Conservation (phyloP, 352 stramenopile genomes). For the Globisporangium iwayamae region DNA sequence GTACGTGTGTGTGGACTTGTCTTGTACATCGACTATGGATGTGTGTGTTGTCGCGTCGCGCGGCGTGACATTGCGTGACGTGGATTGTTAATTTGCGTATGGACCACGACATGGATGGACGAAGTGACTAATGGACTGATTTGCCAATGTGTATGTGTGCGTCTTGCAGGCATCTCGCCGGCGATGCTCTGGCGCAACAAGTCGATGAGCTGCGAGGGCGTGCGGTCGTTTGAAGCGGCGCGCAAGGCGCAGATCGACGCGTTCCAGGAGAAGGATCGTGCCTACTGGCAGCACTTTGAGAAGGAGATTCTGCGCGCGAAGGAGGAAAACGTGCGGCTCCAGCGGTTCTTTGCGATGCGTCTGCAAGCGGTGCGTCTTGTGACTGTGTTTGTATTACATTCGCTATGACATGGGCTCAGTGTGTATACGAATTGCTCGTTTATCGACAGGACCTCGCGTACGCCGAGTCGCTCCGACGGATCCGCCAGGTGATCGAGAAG, state of each 20-base stretch:
- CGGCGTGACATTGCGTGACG: not conserved
- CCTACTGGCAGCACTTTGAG: constrained; percentile 80
- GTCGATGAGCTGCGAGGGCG: constrained; percentile 40
- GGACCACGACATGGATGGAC: too few species aligned
- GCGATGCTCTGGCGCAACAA: constrained; percentile 62
- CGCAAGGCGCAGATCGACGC: constrained; percentile 71
- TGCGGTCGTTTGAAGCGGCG: constrained; percentile 64
- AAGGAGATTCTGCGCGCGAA: constrained; percentile 58
- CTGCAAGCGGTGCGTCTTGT: constrained; percentile 44
- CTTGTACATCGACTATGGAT: not conserved
- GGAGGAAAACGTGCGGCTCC: constrained; percentile 61
- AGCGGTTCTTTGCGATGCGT: constrained; percentile 65
- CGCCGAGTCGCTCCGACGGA: constrained; percentile 61
- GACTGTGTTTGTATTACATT: not conserved
- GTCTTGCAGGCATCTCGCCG: constrained; percentile 21
- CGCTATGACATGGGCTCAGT: not conserved
- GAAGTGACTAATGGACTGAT: not conserved
- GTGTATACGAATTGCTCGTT: not conserved
- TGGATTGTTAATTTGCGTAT: not conserved
- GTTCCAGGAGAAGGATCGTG: constrained; percentile 58
- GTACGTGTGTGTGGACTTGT: not conserved
- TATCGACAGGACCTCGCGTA: constrained; percentile 57
- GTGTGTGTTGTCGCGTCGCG: constrained; percentile 6
- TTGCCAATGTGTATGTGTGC: not conserved
- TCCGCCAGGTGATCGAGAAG: constrained; percentile 51